phyloP scores from a whole-genome alignment of 139 green algal genomes.

The Picochlorum sp. region DNA sequence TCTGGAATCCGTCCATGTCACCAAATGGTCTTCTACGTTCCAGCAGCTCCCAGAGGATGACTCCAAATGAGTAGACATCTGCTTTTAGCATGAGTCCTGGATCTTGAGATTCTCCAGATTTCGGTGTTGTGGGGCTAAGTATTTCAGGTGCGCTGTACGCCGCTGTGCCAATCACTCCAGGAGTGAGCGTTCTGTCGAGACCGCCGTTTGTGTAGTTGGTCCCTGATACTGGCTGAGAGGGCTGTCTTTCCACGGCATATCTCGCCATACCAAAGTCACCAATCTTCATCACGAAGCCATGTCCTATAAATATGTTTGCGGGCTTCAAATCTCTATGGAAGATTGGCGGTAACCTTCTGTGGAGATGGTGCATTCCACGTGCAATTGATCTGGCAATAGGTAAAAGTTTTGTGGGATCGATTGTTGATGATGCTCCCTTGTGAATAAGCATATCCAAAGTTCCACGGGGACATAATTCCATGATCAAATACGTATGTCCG shows the following conservation, averaged over 20 bases:
- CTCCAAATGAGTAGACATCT: constrained; percentile 35
- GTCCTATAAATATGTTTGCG: constrained; percentile 45
- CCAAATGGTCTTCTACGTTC: constrained; percentile 33
- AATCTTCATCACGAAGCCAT: constrained; percentile 45
- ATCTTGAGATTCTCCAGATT: not conserved
- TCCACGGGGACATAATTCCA: constrained; percentile 45
- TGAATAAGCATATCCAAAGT: constrained; percentile 44
- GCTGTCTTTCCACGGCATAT: constrained; percentile 12
- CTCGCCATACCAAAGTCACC: constrained; percentile 42
- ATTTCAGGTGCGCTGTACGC: constrained; percentile 43
- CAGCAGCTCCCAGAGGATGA: constrained; percentile 31
- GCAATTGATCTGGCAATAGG: constrained; percentile 30
- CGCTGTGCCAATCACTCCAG: constrained; percentile 29
- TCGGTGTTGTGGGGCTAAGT: constrained; percentile 16
- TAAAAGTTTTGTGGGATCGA: constrained; percentile 35
- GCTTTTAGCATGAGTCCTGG: constrained; percentile 17
- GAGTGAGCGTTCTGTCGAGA: constrained; percentile 10
- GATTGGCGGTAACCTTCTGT: constrained; percentile 65
- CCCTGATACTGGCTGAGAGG: not conserved
- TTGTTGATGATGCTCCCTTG: constrained; percentile 4
- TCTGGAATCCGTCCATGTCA: constrained; percentile 33
- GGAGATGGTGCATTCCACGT: constrained; percentile 65
- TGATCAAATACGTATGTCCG: constrained; percentile 31
- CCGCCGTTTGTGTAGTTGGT: not conserved
- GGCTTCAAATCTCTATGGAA: constrained; percentile 64